Conservation (phyloP, 2,329 filamentous ascomycete genomes). For the Cordyceps cateniannulata region DNA sequence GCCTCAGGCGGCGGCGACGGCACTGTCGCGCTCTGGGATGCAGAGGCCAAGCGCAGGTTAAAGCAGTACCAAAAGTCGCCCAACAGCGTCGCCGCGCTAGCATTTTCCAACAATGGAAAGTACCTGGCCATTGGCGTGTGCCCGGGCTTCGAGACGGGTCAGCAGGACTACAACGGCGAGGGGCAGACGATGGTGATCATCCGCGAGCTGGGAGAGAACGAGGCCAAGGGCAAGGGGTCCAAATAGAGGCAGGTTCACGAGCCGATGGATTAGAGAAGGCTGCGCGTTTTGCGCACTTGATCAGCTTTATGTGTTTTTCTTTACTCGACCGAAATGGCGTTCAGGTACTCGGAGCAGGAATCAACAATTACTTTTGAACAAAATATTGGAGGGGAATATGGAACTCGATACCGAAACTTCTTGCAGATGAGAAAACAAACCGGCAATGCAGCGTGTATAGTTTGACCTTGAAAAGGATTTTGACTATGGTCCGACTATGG, state of each 20-base stretch:
- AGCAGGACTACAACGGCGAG: constrained; percentile 68
- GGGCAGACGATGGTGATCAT: constrained; percentile 74
- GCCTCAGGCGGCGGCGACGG: constrained; percentile 86
- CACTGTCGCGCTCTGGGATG: constrained; percentile 90
- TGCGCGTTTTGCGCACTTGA: not conserved
- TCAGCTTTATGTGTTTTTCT: not conserved
- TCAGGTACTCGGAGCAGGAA: constrained; percentile 6
- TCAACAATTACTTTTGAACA: constrained; percentile 1
- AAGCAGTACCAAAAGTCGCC: constrained; percentile 82
- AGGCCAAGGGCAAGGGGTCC: constrained; percentile 77
- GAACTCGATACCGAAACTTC: constrained; percentile 3
- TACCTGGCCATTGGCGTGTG: constrained; percentile 75
- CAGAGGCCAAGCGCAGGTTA: constrained; percentile 81
- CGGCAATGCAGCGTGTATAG: not conserved
- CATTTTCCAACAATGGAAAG: constrained; percentile 71
- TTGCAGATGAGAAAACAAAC: not conserved
- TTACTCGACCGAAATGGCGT: constrained; percentile 15
- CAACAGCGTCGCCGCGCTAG: constrained; percentile 69
- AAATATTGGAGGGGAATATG: not conserved
- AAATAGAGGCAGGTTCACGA: constrained; percentile 41
- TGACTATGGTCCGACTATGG: no score
- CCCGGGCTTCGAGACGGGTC: constrained; percentile 81
- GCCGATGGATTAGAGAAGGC: not conserved
- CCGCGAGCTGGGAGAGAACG: constrained; percentile 76
- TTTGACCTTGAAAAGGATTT: not conserved